Evolutionary conservation across 495 filamentous ascomycete genomes (phyloP), one percentile per base, ranked within the genome.

Genomic region (Aspergillus avenaceus): DNA sequence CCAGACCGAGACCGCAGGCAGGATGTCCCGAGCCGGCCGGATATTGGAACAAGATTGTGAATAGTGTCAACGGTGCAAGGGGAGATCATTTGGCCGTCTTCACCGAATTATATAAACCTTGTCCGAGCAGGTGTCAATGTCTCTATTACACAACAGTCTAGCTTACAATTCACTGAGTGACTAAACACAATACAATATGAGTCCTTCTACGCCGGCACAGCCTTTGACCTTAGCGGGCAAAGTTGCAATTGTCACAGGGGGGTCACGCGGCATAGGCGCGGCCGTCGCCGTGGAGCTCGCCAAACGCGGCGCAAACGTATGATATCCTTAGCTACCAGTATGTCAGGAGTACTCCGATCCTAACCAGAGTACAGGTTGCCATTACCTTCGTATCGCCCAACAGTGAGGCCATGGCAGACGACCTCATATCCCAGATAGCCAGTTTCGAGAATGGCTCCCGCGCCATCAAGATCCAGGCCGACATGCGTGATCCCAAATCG

Each of bases 381-480:
- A 51, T 59, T 36, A 54, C 46, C n/a, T 61, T 55, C 37, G 45
- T 32, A 19, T 49, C 40, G 2, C 3, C 19, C 16, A 45, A 19
- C 18, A 60, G 56, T 19, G 28, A 38, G 27, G 8, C 34, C 4
- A 9, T 21, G 18, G 37, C 45, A 11, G 16, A 22, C 26, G 12
- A 43, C 11, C 19, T 50, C 7, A 27, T 32, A 3, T 4, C 14
- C 28, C 27, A 50, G 4, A 50, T 50, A 25, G 42, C 12, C 4
- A 19, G 21, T 23, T 25, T 47, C 26, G 19, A 24, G 11, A 23
- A 53, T 16, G 36, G 19, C 14, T 0, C 26, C 24, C 24, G 46
- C n/a, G 70, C 65, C n/a, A 64, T 63, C 46, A 56, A 47, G 22
- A 54, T 73, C 9, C 58, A 67, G 45, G 69, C 64, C 21, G 62